Conservation (phyloP, 345 rosid species). For the Cardiospermum halicacabum region DNA sequence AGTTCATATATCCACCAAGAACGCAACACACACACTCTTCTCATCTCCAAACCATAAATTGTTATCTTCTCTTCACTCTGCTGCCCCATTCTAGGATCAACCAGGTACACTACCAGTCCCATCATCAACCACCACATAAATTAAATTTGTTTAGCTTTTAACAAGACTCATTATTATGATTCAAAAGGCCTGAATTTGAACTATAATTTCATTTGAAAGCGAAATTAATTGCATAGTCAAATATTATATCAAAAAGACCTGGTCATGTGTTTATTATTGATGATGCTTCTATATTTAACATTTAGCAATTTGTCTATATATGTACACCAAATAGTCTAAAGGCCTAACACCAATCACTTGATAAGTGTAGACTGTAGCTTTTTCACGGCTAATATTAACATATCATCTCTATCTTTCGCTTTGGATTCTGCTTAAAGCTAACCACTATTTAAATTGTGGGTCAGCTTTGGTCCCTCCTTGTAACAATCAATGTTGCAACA, state of each 20-base stretch:
- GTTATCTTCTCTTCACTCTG: neutral
- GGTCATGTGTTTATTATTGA: constrained; percentile 9
- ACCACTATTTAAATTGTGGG: constrained; percentile 10
- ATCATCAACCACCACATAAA: neutral
- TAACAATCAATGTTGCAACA: constrained; percentile 17
- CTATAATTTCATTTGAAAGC: too few species aligned
- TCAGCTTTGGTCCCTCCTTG: constrained; percentile 14
- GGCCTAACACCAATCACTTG: constrained; percentile 4
- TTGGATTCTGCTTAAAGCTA: constrained; percentile 31
- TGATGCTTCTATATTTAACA: constrained; percentile 15
- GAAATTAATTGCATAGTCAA: too few species aligned
- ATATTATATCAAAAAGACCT: neutral
- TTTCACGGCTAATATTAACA: constrained; percentile 10
- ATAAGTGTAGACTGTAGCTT: neutral
- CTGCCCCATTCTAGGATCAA: neutral
- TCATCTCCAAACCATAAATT: neutral
- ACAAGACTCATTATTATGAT: too few species aligned
- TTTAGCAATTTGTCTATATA: constrained; percentile 17
- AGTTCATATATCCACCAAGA: constrained; percentile 6
- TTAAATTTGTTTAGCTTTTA: too few species aligned
- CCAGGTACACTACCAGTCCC: neutral
- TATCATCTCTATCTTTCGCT: constrained; percentile 20
- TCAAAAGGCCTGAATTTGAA: too few species aligned
- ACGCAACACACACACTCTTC: neutral
- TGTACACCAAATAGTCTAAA: constrained; percentile 3